Evolutionary conservation across 208 protist species (phyloP).

Genomic region (Acanthamoeba culbertsoni): DNA sequence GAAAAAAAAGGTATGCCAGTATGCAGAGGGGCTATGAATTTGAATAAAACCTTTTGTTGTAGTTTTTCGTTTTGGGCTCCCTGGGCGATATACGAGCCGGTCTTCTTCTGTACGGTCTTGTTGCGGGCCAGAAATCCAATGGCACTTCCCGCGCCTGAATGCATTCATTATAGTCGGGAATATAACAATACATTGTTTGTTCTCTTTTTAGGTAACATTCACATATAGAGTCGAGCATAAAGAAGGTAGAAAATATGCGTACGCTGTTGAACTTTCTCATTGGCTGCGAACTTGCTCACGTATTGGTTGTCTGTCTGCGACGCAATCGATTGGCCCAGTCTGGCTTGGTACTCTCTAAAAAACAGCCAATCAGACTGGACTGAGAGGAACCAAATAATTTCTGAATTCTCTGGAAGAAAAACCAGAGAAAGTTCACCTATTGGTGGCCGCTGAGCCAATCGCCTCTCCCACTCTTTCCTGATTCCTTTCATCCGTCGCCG

Average conservation of each 20-base stretch:
- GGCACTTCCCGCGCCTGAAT: not conserved
- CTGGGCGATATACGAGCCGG: not conserved
- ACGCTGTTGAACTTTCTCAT: not conserved
- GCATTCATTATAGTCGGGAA: not conserved
- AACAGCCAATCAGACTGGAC: not conserved
- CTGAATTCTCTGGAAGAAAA: not conserved
- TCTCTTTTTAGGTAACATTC: no score
- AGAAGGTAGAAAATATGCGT: not conserved
- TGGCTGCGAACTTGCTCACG: not conserved
- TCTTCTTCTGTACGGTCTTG: conserved; percentile 22
- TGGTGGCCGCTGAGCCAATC: not conserved
- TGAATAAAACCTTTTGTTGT: no score
- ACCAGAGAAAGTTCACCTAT: not conserved
- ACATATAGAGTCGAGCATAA: not conserved
- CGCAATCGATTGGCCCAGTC: not conserved
- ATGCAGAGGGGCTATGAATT: no score
- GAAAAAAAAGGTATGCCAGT: no score
- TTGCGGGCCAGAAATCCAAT: conserved; percentile 22
- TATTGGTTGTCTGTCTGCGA: not conserved
- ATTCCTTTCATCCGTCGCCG: conserved; percentile 9
- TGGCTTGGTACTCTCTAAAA: conserved; percentile 12
- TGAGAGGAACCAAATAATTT: not conserved
- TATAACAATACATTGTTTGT: not conserved
- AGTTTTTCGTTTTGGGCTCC: conserved; percentile 10
- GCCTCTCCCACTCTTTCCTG: not conserved